Evolutionary conservation across 208 protist species (phyloP).

Genomic region (Jaenimonas drosophilae): DNA sequence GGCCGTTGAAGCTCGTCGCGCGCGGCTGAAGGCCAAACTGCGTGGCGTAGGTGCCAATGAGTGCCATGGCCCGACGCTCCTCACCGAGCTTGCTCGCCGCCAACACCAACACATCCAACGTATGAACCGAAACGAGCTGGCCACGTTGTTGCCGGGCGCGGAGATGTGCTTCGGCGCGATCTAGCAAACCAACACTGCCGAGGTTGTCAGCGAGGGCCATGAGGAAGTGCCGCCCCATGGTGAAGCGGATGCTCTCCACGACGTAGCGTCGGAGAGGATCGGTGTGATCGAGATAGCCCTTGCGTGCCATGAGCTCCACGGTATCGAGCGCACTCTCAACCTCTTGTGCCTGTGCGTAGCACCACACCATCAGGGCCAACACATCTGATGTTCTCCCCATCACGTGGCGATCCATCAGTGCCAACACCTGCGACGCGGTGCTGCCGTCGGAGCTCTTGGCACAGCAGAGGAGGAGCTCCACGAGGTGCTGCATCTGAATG

Average conservation of each 20-base stretch:
- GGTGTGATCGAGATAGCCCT: conserved; percentile 64
- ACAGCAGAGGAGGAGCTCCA: conserved; percentile 60
- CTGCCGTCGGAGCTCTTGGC: conserved; percentile 63
- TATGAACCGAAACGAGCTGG: conserved; percentile 51
- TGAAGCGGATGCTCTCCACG: conserved; percentile 56
- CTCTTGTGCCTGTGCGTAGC: conserved; percentile 45
- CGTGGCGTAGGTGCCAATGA: conserved; percentile 43
- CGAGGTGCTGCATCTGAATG: conserved; percentile 62
- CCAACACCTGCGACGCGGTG: conserved; percentile 54
- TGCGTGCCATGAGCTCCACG: conserved; percentile 65
- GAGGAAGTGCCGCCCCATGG: conserved; percentile 78
- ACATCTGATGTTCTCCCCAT: conserved; percentile 67
- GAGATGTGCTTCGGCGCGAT: conserved; percentile 48
- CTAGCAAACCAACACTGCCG: conserved; percentile 15
- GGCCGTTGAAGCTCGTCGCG: conserved; percentile 63
- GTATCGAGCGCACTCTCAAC: conserved; percentile 72
- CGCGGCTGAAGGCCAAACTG: conserved; percentile 50
- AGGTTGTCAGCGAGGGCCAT: conserved; percentile 50
- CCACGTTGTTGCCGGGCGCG: conserved; percentile 15
- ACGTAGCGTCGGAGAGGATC: conserved; percentile 53
- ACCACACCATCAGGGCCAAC: conserved; percentile 66
- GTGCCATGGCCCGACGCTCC: conserved; percentile 53
- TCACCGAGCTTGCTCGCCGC: conserved; percentile 44
- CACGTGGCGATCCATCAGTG: conserved; percentile 79
- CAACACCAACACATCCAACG: conserved; percentile 68